Base-by-base conservation (phyloP, 2,329 filamentous ascomycete genomes). In the Ophiostoma populinum region DNA sequence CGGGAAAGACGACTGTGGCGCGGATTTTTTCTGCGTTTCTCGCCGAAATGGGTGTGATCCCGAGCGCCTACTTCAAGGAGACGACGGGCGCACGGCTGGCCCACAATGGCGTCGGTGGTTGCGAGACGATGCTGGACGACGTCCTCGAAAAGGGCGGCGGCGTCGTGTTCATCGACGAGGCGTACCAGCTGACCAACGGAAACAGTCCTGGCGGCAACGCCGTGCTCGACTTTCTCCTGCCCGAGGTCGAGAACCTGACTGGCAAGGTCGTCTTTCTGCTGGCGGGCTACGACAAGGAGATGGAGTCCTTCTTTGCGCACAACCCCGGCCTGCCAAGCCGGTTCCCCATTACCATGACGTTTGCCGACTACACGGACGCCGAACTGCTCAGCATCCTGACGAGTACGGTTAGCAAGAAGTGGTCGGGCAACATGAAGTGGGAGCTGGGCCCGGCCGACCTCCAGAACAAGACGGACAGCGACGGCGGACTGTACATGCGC, bases 1-100 rank as follows among this genome's bases (percentile, higher is more conserved):
- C 79, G 1, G 69, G 72, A 0, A 85, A 85, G 56, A 87, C 80
- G 0, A 86, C 80, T 0, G 73, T 86, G 0, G 80, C 80, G 0
- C 62, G 79, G 0, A 53, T 79, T 0, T 85, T 81, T 38, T 75
- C 68, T 0, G 62, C 69, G 6, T 76, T 83, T 24, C 56, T 87
- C 0, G 60, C 63, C 0, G 62, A 68, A 0, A 54, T 80, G 0
- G 70, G 73, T 0, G 68, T 70, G 0, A 57, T 87, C 5, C 61
- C 75, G 0, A 76, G 77, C 0, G 50, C 50, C 7, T 39, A 44
- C 3, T 77, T 85, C 41, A 49, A 71, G 7, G 79, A 86, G 43
- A 78, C 68, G 0, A 76, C 78, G 0, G 80, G 79, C 0, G 70
- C 79, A 0, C 59, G 62, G 12, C 60, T 87, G 0, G 70, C 77